Conservation (phyloP, 768 basidiomycete genomes). For the Mycena pura region DNA sequence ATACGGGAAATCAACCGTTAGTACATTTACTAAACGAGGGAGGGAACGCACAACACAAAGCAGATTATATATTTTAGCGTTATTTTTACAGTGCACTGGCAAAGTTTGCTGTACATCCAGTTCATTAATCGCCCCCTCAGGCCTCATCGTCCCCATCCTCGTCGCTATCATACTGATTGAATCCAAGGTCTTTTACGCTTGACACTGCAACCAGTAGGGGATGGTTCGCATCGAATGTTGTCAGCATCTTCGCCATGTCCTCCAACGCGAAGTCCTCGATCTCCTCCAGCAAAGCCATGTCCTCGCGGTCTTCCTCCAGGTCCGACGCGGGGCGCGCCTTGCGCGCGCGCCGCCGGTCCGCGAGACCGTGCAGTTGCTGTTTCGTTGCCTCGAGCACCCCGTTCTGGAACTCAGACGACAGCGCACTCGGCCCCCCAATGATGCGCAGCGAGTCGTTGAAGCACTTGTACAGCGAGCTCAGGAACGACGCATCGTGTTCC, state of each 20-base stretch:
- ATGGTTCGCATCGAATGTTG: conserved; percentile 62
- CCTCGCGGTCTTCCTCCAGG: conserved; percentile 61
- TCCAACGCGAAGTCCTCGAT: conserved; percentile 84
- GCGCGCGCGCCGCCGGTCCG: conserved; percentile 69
- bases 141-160: conserved; percentile 47
- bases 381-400: conserved; percentile 74
- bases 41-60: too few relatives aligned
- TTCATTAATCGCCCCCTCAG: too few relatives aligned
- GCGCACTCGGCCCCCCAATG: conserved; percentile 58
- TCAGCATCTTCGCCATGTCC: conserved; percentile 75
- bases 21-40: too few relatives aligned
- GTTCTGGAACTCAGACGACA: conserved; percentile 59
- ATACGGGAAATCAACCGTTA: too few relatives aligned
- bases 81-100: too few relatives aligned
- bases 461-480: conserved; percentile 77
- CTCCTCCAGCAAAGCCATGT: conserved; percentile 76
- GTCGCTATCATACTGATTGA: conserved; percentile 56
- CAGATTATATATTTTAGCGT: too few relatives aligned
- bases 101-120: too few relatives aligned
- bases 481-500: conserved; percentile 80
- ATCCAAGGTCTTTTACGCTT: conserved; percentile 74
- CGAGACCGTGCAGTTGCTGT: conserved; percentile 70
- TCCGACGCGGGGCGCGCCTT: conserved; percentile 42
- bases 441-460: conserved; percentile 67
- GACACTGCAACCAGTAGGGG: conserved; percentile 72